Base-by-base conservation (phyloP, 768 basidiomycete species). In the Pulveroboletus sp. region DNA sequence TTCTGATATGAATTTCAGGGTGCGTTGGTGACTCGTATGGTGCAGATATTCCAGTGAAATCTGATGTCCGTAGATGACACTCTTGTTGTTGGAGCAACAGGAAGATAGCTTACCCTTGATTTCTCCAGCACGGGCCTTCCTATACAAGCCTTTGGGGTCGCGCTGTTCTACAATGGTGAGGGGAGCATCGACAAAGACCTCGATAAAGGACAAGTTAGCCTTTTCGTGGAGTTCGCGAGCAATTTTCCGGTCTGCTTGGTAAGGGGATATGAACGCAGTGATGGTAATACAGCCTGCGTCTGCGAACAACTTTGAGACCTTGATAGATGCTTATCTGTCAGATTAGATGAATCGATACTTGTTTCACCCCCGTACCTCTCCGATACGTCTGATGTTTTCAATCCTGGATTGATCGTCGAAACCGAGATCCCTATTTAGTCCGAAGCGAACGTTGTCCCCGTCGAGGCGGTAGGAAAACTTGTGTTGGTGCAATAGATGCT, bases 241-340 rank as follows among this genome's bases (percentile, higher is more conserved):
- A 40, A 85, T 66, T 12, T 80, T 76, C 29, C 97, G 84, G 74
- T 99, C 95, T 13, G 82, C 79, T 41, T 81, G 77, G 71, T 98
- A 97, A n/a, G 97, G 97, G 1, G 97, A 98, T 69, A 99, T 99
- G 73, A 99, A 99, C 12, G 97, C 94, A 16, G 97, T 95, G 64
- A 97, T 76, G 16, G 89, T 77, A 56, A 97, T 78, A 58, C 87
- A 89, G 27, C 81, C 85, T 4, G 94, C 80, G 61, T 94, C 90
- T 17, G 94, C 83, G 68, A 99, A 97, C 35, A 98, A 76, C 67
- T 92, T 94, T 39, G 97, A 85, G 41, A 99, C 94, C 93, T 95
- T 60, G 42, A 6, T 14, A 17, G 38, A 33, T 7, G 16, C 9
- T 37, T 24, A 52, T 44, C 33, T 19, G n/a, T 49, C 38, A 60